Percentiles rank a stretch among this genome's conserved stretches.
These are phyloP conservation scores for Hymenoscyphus fructigenus DNA, from an alignment of 2,329 filamentous ascomycete genomes.

Conservation along the genomic window DNA sequence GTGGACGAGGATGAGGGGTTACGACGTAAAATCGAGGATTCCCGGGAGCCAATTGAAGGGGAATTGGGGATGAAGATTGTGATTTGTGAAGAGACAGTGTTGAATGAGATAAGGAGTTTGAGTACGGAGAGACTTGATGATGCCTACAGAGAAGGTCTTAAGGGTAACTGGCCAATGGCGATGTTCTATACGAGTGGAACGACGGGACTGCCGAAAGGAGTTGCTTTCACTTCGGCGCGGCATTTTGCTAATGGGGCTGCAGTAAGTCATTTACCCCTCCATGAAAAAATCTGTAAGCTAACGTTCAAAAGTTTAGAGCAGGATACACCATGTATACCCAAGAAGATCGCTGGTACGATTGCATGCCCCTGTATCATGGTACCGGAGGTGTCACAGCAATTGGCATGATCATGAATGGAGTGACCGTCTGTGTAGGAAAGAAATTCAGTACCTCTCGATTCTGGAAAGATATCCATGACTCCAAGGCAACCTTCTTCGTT, in stretches of 20 bases:
- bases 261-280: background rate
- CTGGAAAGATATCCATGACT: conserved; percentile 70
- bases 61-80: conserved; percentile 53
- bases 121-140: conserved; percentile 54
- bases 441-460: conserved; percentile 69
- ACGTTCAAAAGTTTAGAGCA: conserved; percentile 6
- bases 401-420: conserved; percentile 37
- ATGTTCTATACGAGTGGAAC: conserved; percentile 77
- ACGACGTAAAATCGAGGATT: conserved; percentile 55
- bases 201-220: conserved; percentile 73
- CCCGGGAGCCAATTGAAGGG: conserved; percentile 50
- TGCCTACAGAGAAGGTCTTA: conserved; percentile 52
- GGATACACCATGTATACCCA: conserved; percentile 28
- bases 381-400: conserved; percentile 52
- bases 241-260: conserved; percentile 29
- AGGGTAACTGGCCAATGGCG: conserved; percentile 54
- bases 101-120: conserved; percentile 46
- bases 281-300: background rate
- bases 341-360: conserved; percentile 68
- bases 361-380: conserved; percentile 76
- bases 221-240: conserved; percentile 54
- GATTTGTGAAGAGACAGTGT: conserved; percentile 50
- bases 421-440: conserved; percentile 61
- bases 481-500: conserved; percentile 66
- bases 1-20: conserved; percentile 57